phyloP scores from a whole-genome alignment of 2,329 filamentous ascomycete species.

The Pyrenophora seminiperda region DNA sequence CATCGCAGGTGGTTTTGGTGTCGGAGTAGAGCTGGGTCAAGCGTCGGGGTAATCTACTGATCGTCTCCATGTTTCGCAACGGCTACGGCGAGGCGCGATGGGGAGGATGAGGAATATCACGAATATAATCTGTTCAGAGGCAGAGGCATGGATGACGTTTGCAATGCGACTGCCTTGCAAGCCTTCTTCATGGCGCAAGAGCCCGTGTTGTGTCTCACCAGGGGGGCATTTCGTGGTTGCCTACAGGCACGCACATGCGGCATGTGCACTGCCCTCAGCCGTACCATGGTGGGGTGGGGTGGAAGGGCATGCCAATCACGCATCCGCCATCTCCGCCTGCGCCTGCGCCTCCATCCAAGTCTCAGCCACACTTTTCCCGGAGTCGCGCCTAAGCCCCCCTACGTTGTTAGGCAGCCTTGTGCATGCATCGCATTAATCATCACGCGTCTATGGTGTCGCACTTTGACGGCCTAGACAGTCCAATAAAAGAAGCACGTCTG shows the following conservation, averaged over 20 bases:
- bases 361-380: neutral
- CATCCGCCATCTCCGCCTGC: conserved; percentile 10
- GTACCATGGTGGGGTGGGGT: conserved; percentile 9
- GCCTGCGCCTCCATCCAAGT: conserved; percentile 10
- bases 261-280: conserved; percentile 15
- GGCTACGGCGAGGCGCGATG: conserved; percentile 8
- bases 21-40: conserved; percentile 71
- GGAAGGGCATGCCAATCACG: conserved; percentile 14
- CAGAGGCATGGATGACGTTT: conserved; percentile 26
- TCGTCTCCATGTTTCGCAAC: conserved; percentile 41
- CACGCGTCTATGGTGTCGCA: too few species aligned
- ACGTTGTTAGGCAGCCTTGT: too few species aligned
- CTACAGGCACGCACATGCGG: conserved; percentile 27
- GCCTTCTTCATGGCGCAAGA: conserved; percentile 35
- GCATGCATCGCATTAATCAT: too few species aligned
- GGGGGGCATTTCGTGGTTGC: conserved; percentile 41
- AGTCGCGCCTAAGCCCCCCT: too few species aligned
- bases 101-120: conserved; percentile 12
- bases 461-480: too few species aligned
- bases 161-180: conserved; percentile 36
- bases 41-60: conserved; percentile 50
- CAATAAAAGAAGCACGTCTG: too few species aligned
- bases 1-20: conserved; percentile 77
- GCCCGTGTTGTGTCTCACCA: conserved; percentile 24
- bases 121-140: conserved; percentile 12